Conservation (phyloP, 441 rosid species). For the Manihot esculenta region DNA sequence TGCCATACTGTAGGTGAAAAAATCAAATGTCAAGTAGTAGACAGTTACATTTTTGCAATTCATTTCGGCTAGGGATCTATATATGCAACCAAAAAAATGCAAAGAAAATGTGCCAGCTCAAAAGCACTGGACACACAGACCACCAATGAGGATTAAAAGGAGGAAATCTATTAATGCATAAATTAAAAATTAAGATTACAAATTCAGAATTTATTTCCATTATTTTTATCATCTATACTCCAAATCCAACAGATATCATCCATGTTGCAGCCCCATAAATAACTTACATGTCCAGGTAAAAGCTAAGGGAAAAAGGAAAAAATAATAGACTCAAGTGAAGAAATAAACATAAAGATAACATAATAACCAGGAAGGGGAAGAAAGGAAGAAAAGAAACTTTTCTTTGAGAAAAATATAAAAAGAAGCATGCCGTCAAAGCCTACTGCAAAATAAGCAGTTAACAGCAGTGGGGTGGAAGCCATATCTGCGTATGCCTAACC, state of each 20-base stretch:
- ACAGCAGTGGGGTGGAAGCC: background rate
- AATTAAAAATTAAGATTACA: background rate
- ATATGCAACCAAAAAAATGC: too few relatives aligned
- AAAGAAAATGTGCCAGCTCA: background rate
- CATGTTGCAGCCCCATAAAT: background rate
- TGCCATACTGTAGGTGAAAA: slow-evolving; percentile 42
- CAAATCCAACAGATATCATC: background rate
- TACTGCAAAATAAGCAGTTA: background rate
- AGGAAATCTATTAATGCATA: background rate
- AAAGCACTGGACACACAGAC: background rate
- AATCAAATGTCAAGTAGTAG: slow-evolving; percentile 4
- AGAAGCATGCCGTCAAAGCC: background rate
- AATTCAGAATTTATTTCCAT: background rate
- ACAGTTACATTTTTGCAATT: background rate
- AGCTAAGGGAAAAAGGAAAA: background rate
- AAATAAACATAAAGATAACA: background rate
- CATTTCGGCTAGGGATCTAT: background rate
- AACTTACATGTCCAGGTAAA: background rate
- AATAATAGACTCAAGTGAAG: background rate
- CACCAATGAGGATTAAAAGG: background rate
- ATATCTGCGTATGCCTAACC: background rate
- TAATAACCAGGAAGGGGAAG: background rate
- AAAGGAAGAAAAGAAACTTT: too few relatives aligned
- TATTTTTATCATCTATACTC: background rate
- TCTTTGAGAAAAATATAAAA: background rate